Evolutionary conservation across 306 rosid species (phyloP).

Genomic region (Fragaria nilgerrensis): DNA sequence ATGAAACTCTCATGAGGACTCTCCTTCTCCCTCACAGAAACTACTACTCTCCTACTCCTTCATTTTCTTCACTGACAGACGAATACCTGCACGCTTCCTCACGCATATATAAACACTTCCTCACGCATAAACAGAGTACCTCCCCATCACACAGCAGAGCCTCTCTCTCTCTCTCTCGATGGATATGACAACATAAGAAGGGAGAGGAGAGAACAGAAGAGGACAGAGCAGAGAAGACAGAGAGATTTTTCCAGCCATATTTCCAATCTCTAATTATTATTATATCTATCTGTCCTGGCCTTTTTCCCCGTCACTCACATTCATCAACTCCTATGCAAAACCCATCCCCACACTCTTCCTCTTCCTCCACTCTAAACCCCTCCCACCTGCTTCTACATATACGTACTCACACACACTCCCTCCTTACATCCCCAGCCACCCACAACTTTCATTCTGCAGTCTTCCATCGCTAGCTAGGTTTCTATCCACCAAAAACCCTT

Average conservation of each 20-base stretch:
- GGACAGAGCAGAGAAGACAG: slow-evolving; percentile 40
- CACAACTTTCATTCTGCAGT: not conserved
- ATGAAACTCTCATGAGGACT: not conserved
- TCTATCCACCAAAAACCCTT: too few relatives aligned
- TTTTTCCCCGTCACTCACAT: slow-evolving; percentile 39
- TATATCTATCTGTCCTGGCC: not conserved
- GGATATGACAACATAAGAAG: slow-evolving; percentile 21
- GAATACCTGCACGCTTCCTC: slow-evolving; percentile 97
- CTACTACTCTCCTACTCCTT: slow-evolving; percentile 61
- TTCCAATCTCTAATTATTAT: slow-evolving; percentile 12
- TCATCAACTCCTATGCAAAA: slow-evolving; percentile 49
- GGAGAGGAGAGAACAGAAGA: slow-evolving; percentile 31
- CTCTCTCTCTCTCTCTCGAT: slow-evolving; percentile 33
- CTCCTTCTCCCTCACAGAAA: slow-evolving; percentile 24
- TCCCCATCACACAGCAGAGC: slow-evolving; percentile 14
- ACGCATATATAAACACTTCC: slow-evolving; percentile 41
- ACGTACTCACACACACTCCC: not conserved
- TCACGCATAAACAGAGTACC: slow-evolving; percentile 46
- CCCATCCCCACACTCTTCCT: slow-evolving; percentile 27
- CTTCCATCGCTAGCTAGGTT: not conserved
- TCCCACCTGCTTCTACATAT: slow-evolving; percentile 2
- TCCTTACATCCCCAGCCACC: not conserved
- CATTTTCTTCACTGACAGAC: slow-evolving; percentile 92
- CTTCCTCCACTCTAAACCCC: not conserved
- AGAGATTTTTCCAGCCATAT: slow-evolving; percentile 47